phyloP scores from a whole-genome alignment of 441 rosid genomes.

The Gossypium davidsonii region DNA sequence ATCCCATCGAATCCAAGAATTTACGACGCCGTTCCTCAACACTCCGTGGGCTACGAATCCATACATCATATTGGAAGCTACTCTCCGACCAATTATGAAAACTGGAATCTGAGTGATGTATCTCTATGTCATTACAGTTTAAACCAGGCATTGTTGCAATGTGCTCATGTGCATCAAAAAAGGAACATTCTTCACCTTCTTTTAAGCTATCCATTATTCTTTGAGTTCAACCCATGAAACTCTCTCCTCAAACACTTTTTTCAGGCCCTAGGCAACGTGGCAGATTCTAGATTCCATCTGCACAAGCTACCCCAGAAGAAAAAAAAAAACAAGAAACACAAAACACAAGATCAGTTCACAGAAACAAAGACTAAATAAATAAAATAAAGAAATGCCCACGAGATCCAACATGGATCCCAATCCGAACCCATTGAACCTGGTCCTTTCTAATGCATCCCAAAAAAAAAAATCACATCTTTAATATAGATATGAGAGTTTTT shows the following conservation, averaged over 20 bases:
- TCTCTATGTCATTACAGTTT: constrained; percentile 23
- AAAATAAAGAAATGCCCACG: constrained; percentile 29
- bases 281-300: constrained; percentile 37
- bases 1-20: constrained; percentile 47
- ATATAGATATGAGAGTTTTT: constrained; percentile 13
- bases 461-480: constrained; percentile 6
- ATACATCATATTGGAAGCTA: constrained; percentile 44
- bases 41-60: constrained; percentile 61
- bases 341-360: constrained; percentile 47
- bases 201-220: constrained; percentile 42
- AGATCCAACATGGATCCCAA: constrained; percentile 87
- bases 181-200: constrained; percentile 55
- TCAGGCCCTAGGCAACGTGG: constrained; percentile 39
- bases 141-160: constrained; percentile 30
- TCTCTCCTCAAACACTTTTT: constrained; percentile 30
- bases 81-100: constrained; percentile 9
- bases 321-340: constrained; percentile 30
- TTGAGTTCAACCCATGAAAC: constrained; percentile 70
- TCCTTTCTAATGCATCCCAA: constrained; percentile 18
- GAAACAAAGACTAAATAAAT: constrained; percentile 11
- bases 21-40: constrained; percentile 63
- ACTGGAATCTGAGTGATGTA: constrained; percentile 20
- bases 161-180: constrained; percentile 68
- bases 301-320: constrained; percentile 49
- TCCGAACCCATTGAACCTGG: constrained; percentile 64